phyloP scores from a whole-genome alignment of 768 basidiomycete species.

The Calocybe gangraenosa region DNA sequence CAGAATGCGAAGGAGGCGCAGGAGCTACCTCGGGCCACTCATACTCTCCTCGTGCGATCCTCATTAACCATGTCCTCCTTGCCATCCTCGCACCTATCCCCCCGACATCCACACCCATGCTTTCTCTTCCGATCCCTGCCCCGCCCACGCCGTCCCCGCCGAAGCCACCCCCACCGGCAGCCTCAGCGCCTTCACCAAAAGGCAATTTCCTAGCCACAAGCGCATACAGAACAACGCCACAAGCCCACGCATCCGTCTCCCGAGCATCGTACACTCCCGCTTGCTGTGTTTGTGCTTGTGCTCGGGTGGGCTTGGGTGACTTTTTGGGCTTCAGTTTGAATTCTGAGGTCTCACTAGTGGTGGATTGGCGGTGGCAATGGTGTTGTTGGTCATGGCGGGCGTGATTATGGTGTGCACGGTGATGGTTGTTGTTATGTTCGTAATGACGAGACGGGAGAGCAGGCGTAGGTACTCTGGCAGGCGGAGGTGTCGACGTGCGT shows the following conservation, averaged over 20 bases:
- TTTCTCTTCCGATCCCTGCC: constrained; percentile 21
- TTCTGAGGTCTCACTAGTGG: background rate
- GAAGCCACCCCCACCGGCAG: background rate
- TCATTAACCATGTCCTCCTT: constrained; percentile 61
- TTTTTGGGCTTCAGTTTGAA: background rate
- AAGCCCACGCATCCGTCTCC: constrained; percentile 86
- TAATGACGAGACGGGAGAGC: background rate
- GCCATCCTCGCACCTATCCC: constrained; percentile 26
- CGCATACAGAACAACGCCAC: constrained; percentile 83
- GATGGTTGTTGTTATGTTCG: no score
- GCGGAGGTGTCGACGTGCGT: constrained; percentile 16
- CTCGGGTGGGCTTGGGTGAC: background rate
- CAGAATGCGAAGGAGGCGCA: no score
- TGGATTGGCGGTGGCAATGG: background rate
- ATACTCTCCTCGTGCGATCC: constrained; percentile 79
- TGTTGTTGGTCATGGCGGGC: background rate
- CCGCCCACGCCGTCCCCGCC: constrained; percentile 33
- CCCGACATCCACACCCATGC: constrained; percentile 21
- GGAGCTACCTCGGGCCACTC: constrained; percentile 53
- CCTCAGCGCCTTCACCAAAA: constrained; percentile 58
- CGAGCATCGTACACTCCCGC: constrained; percentile 75
- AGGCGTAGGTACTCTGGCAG: background rate
- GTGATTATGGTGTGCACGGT: background rate
- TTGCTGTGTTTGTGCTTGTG: constrained; percentile 3
- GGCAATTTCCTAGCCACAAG: constrained; percentile 68